Evolutionary conservation across 192 early-diverging fungal genomes (phyloP), one percentile per base, ranked within the genome.

Genomic region (Chytriomyces sp.): DNA sequence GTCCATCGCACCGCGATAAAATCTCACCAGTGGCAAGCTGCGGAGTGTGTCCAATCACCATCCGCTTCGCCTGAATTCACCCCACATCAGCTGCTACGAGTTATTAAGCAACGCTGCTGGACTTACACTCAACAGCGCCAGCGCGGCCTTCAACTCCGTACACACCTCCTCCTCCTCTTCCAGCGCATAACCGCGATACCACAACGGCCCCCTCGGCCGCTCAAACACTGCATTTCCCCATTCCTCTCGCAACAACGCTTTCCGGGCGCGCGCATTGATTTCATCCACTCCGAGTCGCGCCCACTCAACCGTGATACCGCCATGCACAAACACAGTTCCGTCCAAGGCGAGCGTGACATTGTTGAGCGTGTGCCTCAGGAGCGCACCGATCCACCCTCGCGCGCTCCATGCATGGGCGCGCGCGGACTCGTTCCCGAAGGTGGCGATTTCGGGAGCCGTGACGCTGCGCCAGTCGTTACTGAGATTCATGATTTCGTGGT

Each of bases 401-500:
- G 56, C 19, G 52, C 73, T 64, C 75, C 84, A 90, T 1, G 80
- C 85, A 19, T 80, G 44, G 8, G 64, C 57, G 17, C 87, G 81
- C 26, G 72, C 40, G 25, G 81, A 61, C 2, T 59, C 12, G 5
- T 82, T 75, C 0, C 87, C 89, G 80, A 90, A 90, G 8, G 78
- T 83, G 8, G 68, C 80, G 8, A 77, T 62, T 53, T 90, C 89
- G 52, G 74, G 79, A 10, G 61, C 69, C 17, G 78, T 77, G 0
- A 90, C 89, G 70, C 89, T 89, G 8, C 89, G 75, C 72, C 73
- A 78, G 65, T 90, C 89, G 8, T 78, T 81, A 33, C 73, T 32
- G 2, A 90, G 74, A 57, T 90, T 90, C 89, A 90, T 90, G 5
- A 89, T 75, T 67, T 89, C 87, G 53, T 88, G 86, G 62, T 88